phyloP scores from a whole-genome alignment of 257 asterid species.

The Fraxinus excelsior region DNA sequence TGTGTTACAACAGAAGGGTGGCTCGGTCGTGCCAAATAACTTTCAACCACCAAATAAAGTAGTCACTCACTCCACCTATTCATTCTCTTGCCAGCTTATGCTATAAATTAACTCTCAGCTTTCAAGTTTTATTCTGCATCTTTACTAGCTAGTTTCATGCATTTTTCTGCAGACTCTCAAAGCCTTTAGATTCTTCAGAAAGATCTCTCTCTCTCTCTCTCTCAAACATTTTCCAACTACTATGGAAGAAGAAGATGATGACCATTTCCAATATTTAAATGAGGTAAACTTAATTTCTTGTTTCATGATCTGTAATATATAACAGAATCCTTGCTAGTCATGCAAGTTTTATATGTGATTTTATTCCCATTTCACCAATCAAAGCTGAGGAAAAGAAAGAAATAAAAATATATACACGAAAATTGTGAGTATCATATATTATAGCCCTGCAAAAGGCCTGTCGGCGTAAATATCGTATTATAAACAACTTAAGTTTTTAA shows the following conservation, averaged over 20 bases:
- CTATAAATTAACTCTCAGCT: neutral
- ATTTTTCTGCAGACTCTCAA: neutral
- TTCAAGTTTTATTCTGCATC: neutral
- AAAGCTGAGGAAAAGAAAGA: neutral
- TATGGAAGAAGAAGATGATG: neutral
- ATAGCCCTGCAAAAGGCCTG: too few species aligned
- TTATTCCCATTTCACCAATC: neutral
- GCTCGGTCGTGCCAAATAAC: neutral
- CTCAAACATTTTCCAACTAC: too few species aligned
- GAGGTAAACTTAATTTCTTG: neutral
- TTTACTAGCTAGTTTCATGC: neutral
- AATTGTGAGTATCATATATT: too few species aligned
- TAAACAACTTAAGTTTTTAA: too few species aligned
- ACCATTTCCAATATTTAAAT: neutral
- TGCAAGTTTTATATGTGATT: too few species aligned
- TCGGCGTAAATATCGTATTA: too few species aligned
- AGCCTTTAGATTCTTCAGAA: neutral
- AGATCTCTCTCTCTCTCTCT: too few species aligned
- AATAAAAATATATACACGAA: too few species aligned
- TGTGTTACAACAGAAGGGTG: neutral
- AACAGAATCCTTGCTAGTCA: neutral
- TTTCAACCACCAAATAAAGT: slow-evolving; percentile 4
- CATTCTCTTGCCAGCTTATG: neutral
- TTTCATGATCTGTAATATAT: too few species aligned
- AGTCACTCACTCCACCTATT: neutral